A percentile compares a stretch with the other conserved stretches of the same genome.
phyloP scores from a whole-genome alignment of 108 stramenopile genomes.

The Pseudonitzschia multiseries region DNA sequence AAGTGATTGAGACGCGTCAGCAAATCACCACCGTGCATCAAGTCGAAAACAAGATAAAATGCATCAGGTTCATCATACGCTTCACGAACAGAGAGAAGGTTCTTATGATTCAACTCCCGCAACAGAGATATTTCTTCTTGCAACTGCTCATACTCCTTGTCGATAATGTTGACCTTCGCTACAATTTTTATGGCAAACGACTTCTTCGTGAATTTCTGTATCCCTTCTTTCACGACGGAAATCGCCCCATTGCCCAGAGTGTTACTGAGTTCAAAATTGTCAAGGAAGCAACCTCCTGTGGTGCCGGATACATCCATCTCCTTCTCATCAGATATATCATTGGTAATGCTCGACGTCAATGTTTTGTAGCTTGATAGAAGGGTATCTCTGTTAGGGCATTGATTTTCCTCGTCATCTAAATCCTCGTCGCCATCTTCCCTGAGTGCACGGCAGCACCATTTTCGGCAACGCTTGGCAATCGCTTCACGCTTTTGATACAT shows the following conservation, averaged over 20 bases:
- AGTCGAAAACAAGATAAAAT: slow-evolving; percentile 85
- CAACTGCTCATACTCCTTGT: slow-evolving; percentile 63
- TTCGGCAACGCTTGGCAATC: background rate
- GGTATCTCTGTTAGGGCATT: too few species aligned
- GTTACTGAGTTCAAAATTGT: background rate
- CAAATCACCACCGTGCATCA: slow-evolving; percentile 80
- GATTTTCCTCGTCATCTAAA: background rate
- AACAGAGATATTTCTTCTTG: slow-evolving; percentile 65
- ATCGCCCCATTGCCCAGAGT: slow-evolving; percentile 72
- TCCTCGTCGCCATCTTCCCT: background rate
- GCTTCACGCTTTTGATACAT: slow-evolving; percentile 14
- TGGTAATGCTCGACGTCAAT: too few species aligned
- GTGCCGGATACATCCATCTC: background rate
- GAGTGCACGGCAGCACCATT: background rate
- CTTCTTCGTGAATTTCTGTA: slow-evolving; percentile 29
- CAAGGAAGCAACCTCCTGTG: background rate
- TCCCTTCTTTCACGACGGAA: slow-evolving; percentile 56
- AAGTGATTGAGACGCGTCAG: slow-evolving; percentile 74
- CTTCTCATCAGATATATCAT: background rate
- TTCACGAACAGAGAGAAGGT: slow-evolving; percentile 69
- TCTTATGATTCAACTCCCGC: slow-evolving; percentile 46
- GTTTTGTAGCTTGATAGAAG: too few species aligned
- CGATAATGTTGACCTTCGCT: slow-evolving; percentile 53
- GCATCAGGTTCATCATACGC: slow-evolving; percentile 73
- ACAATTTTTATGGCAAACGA: slow-evolving; percentile 73